Evolutionary conservation across 495 filamentous ascomycete genomes (phyloP), one percentile per base, ranked within the genome.

Genomic region (Lichenothelia convexa): DNA sequence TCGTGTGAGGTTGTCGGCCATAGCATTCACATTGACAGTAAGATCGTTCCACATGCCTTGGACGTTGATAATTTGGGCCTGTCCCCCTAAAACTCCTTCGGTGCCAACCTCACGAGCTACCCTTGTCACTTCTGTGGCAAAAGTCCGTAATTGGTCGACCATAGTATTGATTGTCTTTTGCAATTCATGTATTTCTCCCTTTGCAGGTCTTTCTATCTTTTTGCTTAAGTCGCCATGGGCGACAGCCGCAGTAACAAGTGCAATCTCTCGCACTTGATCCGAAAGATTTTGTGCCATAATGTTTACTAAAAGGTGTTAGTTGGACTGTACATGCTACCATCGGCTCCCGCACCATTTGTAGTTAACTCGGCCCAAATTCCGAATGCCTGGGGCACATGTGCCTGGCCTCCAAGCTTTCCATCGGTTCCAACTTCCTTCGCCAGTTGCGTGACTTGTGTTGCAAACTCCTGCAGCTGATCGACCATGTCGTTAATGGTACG

Each of bases 161-260:
- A 97, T 97, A 55, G 80, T 92, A 48, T 97, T 97, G 47, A 97
- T 95, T 0, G 89, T 97, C 52, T 93, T 82, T 55, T 97, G 91
- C 17, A 97, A 65, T 53, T 95, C 80, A 21, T 93, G 62, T 46
- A 97, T 95, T 63, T 97, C 91, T 48, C 89, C 89, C 48, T 81
- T 76, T 39, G 89, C 91, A 16, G 85, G 81, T 55, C 85, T 76
- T 50, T 91, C 79, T 43, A 97, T 93, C 58, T 95, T 95, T 57
- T 89, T 80, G 44, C 81, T 92, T 40, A 97, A 63, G 62, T 97
- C 87, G 55, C 89, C 89, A 47, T 93, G 82, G 17, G 89, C 89
- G 36, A 97, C 89, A 42, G 91, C 86, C 2, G 85, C 94, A 7
- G 89, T 97, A 27, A 97, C 89, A 18, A 79, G 76, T 33, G 89